These are phyloP conservation scores for Hawksworthiomyces lignivorus DNA, from an alignment of 2,329 filamentous ascomycete species.

Conservation along the genomic window DNA sequence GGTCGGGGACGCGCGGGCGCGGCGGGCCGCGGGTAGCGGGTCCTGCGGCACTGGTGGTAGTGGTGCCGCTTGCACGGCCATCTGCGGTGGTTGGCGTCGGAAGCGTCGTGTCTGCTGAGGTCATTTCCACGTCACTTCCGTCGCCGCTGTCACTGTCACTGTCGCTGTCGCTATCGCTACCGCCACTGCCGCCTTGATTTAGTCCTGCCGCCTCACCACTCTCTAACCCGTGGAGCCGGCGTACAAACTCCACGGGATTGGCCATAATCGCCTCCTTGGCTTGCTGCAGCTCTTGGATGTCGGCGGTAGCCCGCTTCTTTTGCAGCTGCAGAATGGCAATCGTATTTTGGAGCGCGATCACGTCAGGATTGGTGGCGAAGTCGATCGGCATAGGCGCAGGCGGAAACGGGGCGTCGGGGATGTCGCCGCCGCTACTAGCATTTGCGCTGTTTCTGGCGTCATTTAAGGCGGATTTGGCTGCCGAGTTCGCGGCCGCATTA, in stretches of 20 bases:
- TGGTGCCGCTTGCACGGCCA: slow-evolving; percentile 3
- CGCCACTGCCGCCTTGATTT: slow-evolving; percentile 19
- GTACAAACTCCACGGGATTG: slow-evolving; percentile 64
- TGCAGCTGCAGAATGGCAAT: slow-evolving; percentile 85
- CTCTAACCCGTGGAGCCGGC: slow-evolving; percentile 57
- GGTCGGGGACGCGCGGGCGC: slow-evolving; percentile 8
- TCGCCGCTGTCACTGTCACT: slow-evolving; percentile 24
- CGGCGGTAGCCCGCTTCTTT: slow-evolving; percentile 65
- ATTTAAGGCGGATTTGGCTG: too few relatives aligned
- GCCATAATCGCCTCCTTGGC: slow-evolving; percentile 64
- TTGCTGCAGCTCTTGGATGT: slow-evolving; percentile 62
- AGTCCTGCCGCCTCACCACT: slow-evolving; percentile 17
- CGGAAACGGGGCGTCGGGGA: slow-evolving; percentile 21
- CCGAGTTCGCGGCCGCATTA: not conserved
- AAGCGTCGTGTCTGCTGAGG: not conserved
- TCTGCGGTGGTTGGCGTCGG: slow-evolving; percentile 7
- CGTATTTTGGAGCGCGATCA: slow-evolving; percentile 75
- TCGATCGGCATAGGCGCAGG: slow-evolving; percentile 46
- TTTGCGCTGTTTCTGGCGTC: too few relatives aligned
- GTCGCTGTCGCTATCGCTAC: slow-evolving; percentile 24
- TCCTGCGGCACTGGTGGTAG: not conserved
- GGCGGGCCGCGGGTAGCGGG: too few relatives aligned
- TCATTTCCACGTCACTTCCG: slow-evolving; percentile 7
- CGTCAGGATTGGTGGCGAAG: slow-evolving; percentile 68
- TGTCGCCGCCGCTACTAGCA: not conserved